phyloP scores from a whole-genome alignment of 2,329 filamentous ascomycete species.

The Dactylella cylindrospora region DNA sequence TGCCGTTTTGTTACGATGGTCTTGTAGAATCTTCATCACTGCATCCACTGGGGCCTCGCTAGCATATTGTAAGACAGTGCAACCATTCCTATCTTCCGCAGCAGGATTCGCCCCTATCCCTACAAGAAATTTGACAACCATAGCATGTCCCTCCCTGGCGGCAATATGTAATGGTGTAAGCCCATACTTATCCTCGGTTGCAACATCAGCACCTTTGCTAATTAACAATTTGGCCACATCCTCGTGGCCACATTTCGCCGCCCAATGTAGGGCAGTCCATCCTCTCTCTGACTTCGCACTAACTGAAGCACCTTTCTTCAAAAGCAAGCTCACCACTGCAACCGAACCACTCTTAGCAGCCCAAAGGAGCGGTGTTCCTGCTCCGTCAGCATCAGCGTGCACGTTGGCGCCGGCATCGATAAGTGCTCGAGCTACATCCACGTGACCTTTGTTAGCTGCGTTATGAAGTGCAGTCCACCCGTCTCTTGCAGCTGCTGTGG shows the following conservation, averaged over 20 bases:
- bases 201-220: conserved; percentile 21
- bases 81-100: not conserved
- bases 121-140: conserved; percentile 19
- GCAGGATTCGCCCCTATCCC: conserved; percentile 23
- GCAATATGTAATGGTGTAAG: conserved; percentile 39
- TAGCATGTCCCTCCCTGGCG: conserved; percentile 14
- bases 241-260: conserved; percentile 27
- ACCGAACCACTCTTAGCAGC: not conserved
- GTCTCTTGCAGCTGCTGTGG: too few relatives aligned
- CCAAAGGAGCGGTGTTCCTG: conserved; percentile 4
- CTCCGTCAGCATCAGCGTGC: conserved; percentile 1
- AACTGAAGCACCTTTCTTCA: conserved; percentile 1
- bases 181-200: conserved; percentile 7
- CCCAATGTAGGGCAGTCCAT: conserved; percentile 32
- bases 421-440: not conserved
- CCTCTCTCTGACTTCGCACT: not conserved
- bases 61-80: not conserved
- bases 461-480: too few relatives aligned
- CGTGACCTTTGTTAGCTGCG: conserved; percentile 12
- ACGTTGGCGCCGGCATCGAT: not conserved
- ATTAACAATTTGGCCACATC: conserved; percentile 26
- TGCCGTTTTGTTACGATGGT: too few relatives aligned
- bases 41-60: not conserved
- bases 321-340: not conserved
- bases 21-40: not conserved